A percentile compares a stretch with the other conserved stretches of the same genome.
phyloP scores from a whole-genome alignment of 2,329 filamentous ascomycete genomes.

The Colletotrichum caudatum region DNA sequence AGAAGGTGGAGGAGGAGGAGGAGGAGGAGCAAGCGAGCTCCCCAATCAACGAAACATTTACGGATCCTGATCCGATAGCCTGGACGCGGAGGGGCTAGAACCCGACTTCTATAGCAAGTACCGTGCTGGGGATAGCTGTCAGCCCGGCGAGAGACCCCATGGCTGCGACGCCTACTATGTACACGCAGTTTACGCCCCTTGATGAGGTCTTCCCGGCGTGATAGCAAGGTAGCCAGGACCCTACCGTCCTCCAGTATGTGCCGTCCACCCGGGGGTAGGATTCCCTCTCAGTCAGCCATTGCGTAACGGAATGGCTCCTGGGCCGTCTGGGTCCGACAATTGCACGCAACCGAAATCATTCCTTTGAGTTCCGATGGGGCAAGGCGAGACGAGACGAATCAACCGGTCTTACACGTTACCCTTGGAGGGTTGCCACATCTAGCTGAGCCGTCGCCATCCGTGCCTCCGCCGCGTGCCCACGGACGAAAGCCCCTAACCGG shows the following conservation, averaged over 20 bases:
- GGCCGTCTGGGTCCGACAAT: neutral
- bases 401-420: neutral
- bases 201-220: neutral
- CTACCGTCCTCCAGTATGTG: neutral
- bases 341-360: neutral
- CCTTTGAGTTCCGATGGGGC: neutral
- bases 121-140: neutral
- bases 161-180: neutral
- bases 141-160: neutral
- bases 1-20: no score
- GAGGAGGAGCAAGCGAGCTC: neutral
- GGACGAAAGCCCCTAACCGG: slow-evolving; percentile 18
- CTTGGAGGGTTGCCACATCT: slow-evolving; percentile 3
- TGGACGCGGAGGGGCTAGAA: slow-evolving; percentile 23
- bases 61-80: slow-evolving; percentile 18
- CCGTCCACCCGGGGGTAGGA: neutral
- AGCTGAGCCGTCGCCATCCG: slow-evolving; percentile 17
- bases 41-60: slow-evolving; percentile 24
- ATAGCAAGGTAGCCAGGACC: neutral
- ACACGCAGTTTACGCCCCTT: neutral
- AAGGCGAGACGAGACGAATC: neutral
- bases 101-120: neutral
- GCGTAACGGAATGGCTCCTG: neutral
- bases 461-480: slow-evolving; percentile 16
- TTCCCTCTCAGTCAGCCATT: neutral